Base-by-base conservation (phyloP, 1,284 basidiomycete genomes). In the Kwoniella shivajii region DNA sequence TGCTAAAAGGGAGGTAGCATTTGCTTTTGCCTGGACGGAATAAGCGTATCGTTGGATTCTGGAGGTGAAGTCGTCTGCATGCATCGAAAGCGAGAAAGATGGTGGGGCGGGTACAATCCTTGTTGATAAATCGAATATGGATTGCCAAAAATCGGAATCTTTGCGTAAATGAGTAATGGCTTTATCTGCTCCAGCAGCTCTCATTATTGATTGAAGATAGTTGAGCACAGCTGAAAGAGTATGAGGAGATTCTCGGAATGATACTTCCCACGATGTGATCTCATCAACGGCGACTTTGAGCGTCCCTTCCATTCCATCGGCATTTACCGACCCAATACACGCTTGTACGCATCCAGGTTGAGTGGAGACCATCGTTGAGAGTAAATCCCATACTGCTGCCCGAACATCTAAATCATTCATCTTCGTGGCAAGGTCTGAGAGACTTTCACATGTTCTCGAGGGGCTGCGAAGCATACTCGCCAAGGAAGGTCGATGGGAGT, bases 321-420 rank as follows among this genome's bases (percentile, higher is more conserved):
- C 60, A 6, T 70, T 71, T 14, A 71, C 73, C 84, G 83, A 2
- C 86, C 92, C 0, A 85, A 85, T 50, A 92, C 95, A 87, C 16
- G 96, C 81, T 42, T 85, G 84, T 0, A 90, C 90, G 5, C 96
- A 82, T 0, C 92, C 91, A 1, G 93, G 92, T 69, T 95, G 92
- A 54, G 86, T 88, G 61, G 90, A 86, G 20, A 93, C 85, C 3
- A 91, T 87, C 13, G 90, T 82, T 0, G 88, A 82, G 26, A 95
- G 85, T 66, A 96, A 88, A 57, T 83, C 84, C 92, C 93, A 96
- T 1, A 90, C 84, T 0, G 87, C 83, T 41, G 85, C 85, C 6
- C 89, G 85, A 29, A 91, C 80, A 11, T 74, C 66, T 6, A 52
- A 38, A 22, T 59, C 46, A 18, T 58, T 54, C 11, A 61, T 66